Conservation (phyloP, 371 early-diverging fungal genomes). For the Caulochytrium protostelioides region DNA sequence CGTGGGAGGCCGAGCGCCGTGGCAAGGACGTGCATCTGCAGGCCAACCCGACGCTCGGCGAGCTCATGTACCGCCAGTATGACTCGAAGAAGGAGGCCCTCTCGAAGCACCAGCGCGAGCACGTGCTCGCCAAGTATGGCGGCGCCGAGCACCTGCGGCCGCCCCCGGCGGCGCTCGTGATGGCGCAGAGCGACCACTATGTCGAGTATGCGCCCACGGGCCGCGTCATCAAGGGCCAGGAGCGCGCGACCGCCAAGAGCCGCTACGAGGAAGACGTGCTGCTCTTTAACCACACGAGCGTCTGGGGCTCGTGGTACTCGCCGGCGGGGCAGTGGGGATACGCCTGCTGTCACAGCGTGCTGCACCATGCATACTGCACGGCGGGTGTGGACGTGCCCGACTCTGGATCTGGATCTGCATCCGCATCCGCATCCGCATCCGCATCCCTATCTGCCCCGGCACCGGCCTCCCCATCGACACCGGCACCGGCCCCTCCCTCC, state of each 20-base stretch:
- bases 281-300: constrained; percentile 50
- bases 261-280: constrained; percentile 79
- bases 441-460: background rate
- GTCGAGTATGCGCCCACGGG: constrained; percentile 92
- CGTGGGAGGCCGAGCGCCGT: constrained; percentile 65
- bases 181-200: constrained; percentile 77
- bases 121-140: constrained; percentile 72
- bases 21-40: constrained; percentile 63
- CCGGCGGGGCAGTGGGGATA: constrained; percentile 89
- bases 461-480: constrained; percentile 3
- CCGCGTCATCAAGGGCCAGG: constrained; percentile 64
- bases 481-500: constrained; percentile 4
- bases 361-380: constrained; percentile 58
- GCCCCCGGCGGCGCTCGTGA: constrained; percentile 60
- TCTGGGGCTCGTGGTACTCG: constrained; percentile 95
- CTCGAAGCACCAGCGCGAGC: constrained; percentile 42
- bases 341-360: constrained; percentile 63
- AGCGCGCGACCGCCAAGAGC: constrained; percentile 45
- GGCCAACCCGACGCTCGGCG: constrained; percentile 87
- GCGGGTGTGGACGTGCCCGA: constrained; percentile 20
- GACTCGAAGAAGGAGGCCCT: constrained; percentile 56
- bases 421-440: background rate
- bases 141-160: constrained; percentile 79
- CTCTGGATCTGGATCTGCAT: constrained; percentile 1
- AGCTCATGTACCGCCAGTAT: constrained; percentile 64